These are phyloP conservation scores for Solioccasus polychromus DNA, from an alignment of 768 basidiomycete species.

Conservation along the genomic window DNA sequence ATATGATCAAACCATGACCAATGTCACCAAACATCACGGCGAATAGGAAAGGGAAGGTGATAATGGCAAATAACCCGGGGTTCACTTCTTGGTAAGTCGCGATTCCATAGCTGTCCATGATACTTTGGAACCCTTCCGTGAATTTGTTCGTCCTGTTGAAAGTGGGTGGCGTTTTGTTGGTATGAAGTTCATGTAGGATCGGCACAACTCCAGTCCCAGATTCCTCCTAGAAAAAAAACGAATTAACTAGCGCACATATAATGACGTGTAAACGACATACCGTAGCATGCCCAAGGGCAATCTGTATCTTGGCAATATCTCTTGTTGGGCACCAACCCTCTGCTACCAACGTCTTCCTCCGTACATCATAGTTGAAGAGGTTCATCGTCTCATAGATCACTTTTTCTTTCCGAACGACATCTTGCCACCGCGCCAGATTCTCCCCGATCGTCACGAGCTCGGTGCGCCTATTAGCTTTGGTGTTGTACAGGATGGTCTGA, in stretches of 20 bases:
- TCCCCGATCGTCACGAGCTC: constrained; percentile 87
- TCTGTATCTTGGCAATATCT: constrained; percentile 83
- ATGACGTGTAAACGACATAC: constrained; percentile 35
- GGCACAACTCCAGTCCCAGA: constrained; percentile 92
- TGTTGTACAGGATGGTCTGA: constrained; percentile 85
- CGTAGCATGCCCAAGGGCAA: constrained; percentile 85
- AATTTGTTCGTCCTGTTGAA: constrained; percentile 95
- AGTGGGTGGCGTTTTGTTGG: constrained; percentile 90
- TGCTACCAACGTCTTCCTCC: constrained; percentile 91
- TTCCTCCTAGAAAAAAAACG: constrained; percentile 54
- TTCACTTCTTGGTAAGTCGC: constrained; percentile 96
- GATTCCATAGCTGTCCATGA: constrained; percentile 97
- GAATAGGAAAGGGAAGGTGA: constrained; percentile 97
- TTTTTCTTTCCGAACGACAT: constrained; percentile 94
- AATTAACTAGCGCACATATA: background rate
- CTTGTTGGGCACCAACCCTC: constrained; percentile 98
- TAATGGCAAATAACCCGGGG: constrained; percentile 87
- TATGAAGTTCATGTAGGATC: constrained; percentile 86
- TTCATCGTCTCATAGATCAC: constrained; percentile 95
- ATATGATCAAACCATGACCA: constrained; percentile 88
- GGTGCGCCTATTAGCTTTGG: constrained; percentile 73
- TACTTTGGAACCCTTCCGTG: constrained; percentile 94
- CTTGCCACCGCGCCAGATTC: constrained; percentile 84
- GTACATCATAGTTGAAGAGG: constrained; percentile 90
- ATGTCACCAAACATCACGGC: constrained; percentile 99